phyloP scores from a whole-genome alignment of 495 filamentous ascomycete species.

The Tuber magnatum region DNA sequence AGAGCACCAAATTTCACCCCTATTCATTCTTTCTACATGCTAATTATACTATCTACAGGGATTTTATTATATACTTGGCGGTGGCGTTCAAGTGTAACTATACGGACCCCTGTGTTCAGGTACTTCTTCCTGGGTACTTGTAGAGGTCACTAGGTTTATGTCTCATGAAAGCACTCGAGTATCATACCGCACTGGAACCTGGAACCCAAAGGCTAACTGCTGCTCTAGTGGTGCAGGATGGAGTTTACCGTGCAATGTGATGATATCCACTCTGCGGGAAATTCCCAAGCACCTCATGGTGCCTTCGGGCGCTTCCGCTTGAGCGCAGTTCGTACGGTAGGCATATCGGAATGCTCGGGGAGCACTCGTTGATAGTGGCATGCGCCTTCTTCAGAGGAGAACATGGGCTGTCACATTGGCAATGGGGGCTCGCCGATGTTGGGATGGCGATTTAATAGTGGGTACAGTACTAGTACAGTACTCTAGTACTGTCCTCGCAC shows the following conservation, averaged over 20 bases:
- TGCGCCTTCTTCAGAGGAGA: background rate
- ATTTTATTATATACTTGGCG: too few relatives aligned
- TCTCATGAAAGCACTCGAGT: background rate
- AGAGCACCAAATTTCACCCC: too few relatives aligned
- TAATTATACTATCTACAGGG: too few relatives aligned
- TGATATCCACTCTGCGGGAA: background rate
- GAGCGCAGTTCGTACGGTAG: background rate
- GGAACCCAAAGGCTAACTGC: background rate
- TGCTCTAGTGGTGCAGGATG: background rate
- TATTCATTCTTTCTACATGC: too few relatives aligned
- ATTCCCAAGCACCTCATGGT: background rate
- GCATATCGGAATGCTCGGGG: background rate
- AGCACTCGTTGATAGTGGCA: background rate
- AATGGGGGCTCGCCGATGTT: background rate
- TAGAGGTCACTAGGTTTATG: background rate
- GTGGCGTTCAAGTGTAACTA: too few relatives aligned
- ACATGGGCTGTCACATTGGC: background rate
- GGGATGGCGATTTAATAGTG: too few relatives aligned
- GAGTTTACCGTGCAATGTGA: background rate
- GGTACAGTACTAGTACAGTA: too few relatives aligned
- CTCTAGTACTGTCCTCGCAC: too few relatives aligned
- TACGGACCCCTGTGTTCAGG: too few relatives aligned
- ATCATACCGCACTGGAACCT: too few relatives aligned
- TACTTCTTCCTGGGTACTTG: too few relatives aligned
- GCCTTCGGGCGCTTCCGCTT: background rate